phyloP scores from a whole-genome alignment of 208 protist genomes.

The Crithidia fasciculata region DNA sequence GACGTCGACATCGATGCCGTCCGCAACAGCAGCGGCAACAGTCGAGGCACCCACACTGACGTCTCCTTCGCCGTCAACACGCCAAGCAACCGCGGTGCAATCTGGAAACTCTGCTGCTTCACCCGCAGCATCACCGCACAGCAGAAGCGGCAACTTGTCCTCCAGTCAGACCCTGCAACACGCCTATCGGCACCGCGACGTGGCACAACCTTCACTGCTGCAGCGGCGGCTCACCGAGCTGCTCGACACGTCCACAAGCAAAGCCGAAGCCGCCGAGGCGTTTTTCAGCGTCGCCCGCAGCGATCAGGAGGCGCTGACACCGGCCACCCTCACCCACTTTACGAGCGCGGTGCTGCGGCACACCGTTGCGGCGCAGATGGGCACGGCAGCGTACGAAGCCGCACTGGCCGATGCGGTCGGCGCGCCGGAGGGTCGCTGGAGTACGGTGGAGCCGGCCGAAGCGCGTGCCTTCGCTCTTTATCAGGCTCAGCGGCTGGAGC shows the following conservation, averaged over 20 bases:
- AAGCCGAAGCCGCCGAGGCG: slow-evolving; percentile 44
- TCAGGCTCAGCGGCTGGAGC: slow-evolving; percentile 45
- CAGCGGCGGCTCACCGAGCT: slow-evolving; percentile 33
- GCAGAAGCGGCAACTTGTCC: background rate
- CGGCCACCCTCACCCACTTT: slow-evolving; percentile 38
- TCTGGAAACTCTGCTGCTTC: no score
- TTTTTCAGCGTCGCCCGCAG: slow-evolving; percentile 52
- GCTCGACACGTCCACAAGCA: slow-evolving; percentile 36
- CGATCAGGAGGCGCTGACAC: slow-evolving; percentile 19
- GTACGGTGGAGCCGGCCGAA: slow-evolving; percentile 46
- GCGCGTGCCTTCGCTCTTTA: slow-evolving; percentile 54
- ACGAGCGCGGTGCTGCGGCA: slow-evolving; percentile 46
- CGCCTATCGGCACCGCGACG: slow-evolving; percentile 26
- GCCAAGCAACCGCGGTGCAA: background rate
- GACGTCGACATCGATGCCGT: background rate
- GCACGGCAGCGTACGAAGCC: slow-evolving; percentile 36
- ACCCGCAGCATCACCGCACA: no score
- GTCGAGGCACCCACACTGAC: background rate
- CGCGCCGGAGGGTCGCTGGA: slow-evolving; percentile 48
- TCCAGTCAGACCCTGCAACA: slow-evolving; percentile 13
- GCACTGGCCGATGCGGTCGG: slow-evolving; percentile 56
- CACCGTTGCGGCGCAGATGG: slow-evolving; percentile 53
- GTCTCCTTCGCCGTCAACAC: background rate
- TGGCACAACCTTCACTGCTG: slow-evolving; percentile 8
- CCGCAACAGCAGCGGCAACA: slow-evolving; percentile 4